Conservation (phyloP, 2,329 filamentous ascomycete genomes). For the Chrysoporthe cubensis region DNA sequence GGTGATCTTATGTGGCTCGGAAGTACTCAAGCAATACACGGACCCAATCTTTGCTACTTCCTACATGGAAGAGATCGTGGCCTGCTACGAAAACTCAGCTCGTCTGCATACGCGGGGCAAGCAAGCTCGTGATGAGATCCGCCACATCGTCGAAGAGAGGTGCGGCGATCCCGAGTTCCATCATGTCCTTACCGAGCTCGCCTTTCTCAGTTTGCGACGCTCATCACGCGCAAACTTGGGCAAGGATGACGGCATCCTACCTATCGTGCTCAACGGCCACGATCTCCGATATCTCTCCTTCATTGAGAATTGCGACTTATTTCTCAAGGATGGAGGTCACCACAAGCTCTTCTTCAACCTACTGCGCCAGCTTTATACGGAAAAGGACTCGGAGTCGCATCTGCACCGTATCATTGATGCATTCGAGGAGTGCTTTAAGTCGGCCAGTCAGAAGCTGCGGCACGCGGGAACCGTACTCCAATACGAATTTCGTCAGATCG, state of each 20-base stretch:
- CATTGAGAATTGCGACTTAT: neutral
- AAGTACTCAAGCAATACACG: neutral
- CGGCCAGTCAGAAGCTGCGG: neutral
- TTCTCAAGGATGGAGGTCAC: neutral
- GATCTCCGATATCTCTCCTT: neutral
- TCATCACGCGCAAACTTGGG: neutral
- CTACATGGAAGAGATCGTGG: no score
- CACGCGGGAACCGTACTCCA: neutral
- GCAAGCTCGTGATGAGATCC: no score
- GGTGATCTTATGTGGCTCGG: conserved; percentile 4
- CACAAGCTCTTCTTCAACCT: conserved; percentile 11
- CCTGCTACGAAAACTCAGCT: no score
- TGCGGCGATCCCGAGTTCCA: no score
- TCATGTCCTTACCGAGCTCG: no score
- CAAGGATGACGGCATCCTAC: neutral
- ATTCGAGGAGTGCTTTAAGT: neutral
- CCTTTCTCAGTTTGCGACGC: no score
- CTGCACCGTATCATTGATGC: neutral
- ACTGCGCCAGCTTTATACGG: neutral
- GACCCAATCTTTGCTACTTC: no score
- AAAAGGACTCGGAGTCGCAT: neutral
- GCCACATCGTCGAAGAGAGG: no score
- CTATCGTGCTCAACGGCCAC: neutral
- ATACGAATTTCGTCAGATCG: neutral
- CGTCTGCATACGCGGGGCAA: no score